phyloP scores from a whole-genome alignment of 495 filamentous ascomycete species.

The Hyaloscypha hepaticicola region DNA sequence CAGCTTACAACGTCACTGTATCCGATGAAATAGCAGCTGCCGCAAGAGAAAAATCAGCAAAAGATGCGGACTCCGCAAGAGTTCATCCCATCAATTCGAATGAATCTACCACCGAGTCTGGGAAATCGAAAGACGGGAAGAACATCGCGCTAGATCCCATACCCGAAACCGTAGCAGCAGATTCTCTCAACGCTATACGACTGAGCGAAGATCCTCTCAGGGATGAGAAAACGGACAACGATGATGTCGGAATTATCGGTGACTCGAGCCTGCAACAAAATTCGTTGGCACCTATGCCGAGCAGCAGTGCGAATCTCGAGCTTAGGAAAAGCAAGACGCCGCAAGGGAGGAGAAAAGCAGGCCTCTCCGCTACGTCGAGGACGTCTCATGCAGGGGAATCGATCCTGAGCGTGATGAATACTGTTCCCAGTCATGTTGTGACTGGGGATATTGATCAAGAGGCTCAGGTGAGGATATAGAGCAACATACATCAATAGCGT shows the following conservation, averaged over 20 bases:
- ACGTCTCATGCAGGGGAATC: not conserved
- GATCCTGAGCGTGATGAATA: not conserved
- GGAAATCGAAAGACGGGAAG: not conserved
- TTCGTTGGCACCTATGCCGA: not conserved
- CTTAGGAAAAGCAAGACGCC: slow-evolving; percentile 6
- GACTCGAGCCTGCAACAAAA: no score
- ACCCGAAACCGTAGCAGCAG: not conserved
- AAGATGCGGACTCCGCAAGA: slow-evolving; percentile 4
- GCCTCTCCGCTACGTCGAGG: not conserved
- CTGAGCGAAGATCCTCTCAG: slow-evolving; percentile 1
- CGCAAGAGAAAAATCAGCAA: slow-evolving; percentile 21
- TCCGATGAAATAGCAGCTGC: slow-evolving; percentile 47
- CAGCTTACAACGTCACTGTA: slow-evolving; percentile 59
- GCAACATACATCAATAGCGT: no score
- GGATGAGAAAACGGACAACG: slow-evolving; percentile 3
- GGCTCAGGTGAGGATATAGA: not conserved
- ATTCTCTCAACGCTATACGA: not conserved
- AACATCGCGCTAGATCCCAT: not conserved
- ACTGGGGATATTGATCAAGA: not conserved
- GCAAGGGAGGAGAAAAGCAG: not conserved
- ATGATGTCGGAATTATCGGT: not conserved
- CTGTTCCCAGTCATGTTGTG: not conserved
- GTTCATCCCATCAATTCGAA: slow-evolving; percentile 2
- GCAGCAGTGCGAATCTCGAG: not conserved
- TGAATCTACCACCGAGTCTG: not conserved